Percentiles rank a stretch among this genome's conserved stretches.
Conservation (phyloP, 768 basidiomycete species). For the Mycena haematopus region DNA sequence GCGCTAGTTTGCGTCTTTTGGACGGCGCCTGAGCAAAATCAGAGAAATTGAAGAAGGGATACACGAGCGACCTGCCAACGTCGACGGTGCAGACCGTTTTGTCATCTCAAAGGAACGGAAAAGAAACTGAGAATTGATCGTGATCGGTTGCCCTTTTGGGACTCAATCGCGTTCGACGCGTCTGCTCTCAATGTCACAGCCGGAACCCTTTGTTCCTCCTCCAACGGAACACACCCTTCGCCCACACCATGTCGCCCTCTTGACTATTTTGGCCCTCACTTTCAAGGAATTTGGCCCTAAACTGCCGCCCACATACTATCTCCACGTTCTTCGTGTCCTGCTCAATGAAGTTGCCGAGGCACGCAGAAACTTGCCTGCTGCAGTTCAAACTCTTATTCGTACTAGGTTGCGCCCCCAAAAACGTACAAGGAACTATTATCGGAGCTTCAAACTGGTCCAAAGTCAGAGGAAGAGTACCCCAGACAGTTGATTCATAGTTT, state of each 20-base stretch:
- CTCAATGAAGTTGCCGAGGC: constrained; percentile 78
- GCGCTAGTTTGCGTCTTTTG: constrained; percentile 67
- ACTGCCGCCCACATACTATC: constrained; percentile 61
- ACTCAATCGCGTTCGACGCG: constrained; percentile 19
- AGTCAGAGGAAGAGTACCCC: constrained; percentile 48
- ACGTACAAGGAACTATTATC: constrained; percentile 56
- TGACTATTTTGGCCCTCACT: constrained; percentile 65
- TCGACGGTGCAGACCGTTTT: constrained; percentile 24
- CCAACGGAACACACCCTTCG: constrained; percentile 71
- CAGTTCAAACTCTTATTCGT: constrained; percentile 8
- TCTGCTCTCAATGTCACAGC: constrained; percentile 37
- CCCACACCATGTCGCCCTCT: constrained; percentile 78
- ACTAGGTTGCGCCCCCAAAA: constrained; percentile 69
- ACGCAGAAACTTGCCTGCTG: constrained; percentile 31
- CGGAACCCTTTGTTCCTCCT: constrained; percentile 35
- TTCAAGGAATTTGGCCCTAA: constrained; percentile 66
- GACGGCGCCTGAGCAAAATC: constrained; percentile 44
- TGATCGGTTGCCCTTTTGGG: neutral
- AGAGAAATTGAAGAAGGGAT: neutral
- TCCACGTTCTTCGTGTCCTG: constrained; percentile 71
- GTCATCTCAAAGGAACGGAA: constrained; percentile 6
- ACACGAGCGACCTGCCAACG: constrained; percentile 5
- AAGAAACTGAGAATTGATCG: neutral
- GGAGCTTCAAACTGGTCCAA: constrained; percentile 53
- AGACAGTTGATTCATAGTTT: constrained; percentile 54